Conservation (phyloP, 495 filamentous ascomycete species). For the Penicillium cataractarum region DNA sequence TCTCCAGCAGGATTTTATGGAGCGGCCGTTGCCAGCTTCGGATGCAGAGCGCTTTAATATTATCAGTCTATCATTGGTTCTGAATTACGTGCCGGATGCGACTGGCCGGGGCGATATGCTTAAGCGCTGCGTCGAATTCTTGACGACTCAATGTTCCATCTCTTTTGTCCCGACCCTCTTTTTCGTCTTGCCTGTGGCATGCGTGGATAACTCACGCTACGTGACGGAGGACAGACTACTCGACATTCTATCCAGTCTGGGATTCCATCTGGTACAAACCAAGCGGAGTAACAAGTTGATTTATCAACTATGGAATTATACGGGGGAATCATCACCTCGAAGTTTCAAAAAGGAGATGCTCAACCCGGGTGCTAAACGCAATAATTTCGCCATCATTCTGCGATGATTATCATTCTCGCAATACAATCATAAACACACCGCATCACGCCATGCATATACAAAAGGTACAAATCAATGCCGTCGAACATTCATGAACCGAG, state of each 20-base stretch:
- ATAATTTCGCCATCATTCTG: conserved; percentile 86
- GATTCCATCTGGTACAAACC: conserved; percentile 64
- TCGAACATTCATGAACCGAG: not conserved
- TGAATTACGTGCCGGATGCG: conserved; percentile 89
- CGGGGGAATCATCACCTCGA: conserved; percentile 34
- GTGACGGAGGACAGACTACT: conserved; percentile 72
- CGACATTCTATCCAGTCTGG: conserved; percentile 74
- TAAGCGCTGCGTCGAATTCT: conserved; percentile 58
- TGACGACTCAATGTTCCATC: conserved; percentile 44
- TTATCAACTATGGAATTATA: conserved; percentile 80
- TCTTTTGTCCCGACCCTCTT: conserved; percentile 74
- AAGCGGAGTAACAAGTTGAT: conserved; percentile 83
- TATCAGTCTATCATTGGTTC: conserved; percentile 89
- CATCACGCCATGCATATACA: conserved; percentile 13
- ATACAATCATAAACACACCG: not conserved
- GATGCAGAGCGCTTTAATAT: conserved; percentile 76
- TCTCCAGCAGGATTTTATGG: conserved; percentile 91
- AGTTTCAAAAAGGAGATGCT: conserved; percentile 72
- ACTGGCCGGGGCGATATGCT: conserved; percentile 86
- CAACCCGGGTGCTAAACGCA: conserved; percentile 70
- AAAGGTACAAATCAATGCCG: not conserved
- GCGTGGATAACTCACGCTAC: conserved; percentile 90
- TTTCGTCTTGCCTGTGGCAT: conserved; percentile 86
- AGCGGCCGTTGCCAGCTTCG: conserved; percentile 68
- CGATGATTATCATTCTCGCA: conserved; percentile 19